Evolutionary conservation across 148 eudicot genomes (phyloP).

Genomic region (Camellia japonica): DNA sequence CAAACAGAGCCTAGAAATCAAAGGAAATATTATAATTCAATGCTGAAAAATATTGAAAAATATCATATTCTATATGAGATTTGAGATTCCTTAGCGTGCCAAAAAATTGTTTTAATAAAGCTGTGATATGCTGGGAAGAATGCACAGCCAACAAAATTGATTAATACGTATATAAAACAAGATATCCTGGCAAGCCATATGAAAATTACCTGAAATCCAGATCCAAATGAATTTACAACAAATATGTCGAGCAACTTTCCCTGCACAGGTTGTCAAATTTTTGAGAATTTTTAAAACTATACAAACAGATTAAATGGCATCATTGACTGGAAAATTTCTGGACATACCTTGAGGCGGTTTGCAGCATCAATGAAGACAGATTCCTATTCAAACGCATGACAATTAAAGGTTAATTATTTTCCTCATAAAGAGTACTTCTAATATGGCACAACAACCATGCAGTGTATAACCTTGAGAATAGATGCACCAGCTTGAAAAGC

Average conservation of each 20-base stretch:
- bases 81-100: too few species aligned
- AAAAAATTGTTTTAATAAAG: too few species aligned
- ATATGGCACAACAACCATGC: not conserved
- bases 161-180: not conserved
- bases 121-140: not conserved
- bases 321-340: not conserved
- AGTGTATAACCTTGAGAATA: slow-evolving; percentile 57
- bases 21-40: not conserved
- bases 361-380: slow-evolving; percentile 72
- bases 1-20: slow-evolving; percentile 70
- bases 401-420: slow-evolving; percentile 1
- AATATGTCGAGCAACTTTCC: slow-evolving; percentile 81
- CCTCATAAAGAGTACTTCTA: not conserved
- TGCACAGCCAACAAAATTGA: not conserved
- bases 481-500: slow-evolving; percentile 87
- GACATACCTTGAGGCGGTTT: slow-evolving; percentile 58
- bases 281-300: not conserved
- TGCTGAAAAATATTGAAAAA: not conserved
- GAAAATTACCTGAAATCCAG: slow-evolving; percentile 71
- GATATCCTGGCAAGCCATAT: not conserved
- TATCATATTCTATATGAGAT: too few species aligned
- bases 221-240: slow-evolving; percentile 89
- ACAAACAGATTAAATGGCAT: not conserved
- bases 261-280: slow-evolving; percentile 30
- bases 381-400: slow-evolving; percentile 45